Evolutionary conservation across 805 yeast genomes (phyloP).

Genomic region (Nakazawaea ernobii): DNA sequence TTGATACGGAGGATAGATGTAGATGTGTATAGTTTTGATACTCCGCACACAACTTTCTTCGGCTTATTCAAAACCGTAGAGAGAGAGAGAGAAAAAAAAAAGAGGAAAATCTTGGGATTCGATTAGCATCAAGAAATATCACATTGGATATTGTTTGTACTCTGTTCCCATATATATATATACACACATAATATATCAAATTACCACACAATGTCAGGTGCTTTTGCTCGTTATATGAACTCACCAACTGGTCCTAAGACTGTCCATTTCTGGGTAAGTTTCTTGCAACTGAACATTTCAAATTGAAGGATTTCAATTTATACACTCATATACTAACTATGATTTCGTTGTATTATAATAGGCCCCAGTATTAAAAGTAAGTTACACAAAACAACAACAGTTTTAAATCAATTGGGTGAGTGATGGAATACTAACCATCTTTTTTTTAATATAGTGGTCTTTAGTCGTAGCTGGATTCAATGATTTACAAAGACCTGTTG

Average conservation of each 20-base stretch:
- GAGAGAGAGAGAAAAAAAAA: not conserved
- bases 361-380: constrained; percentile 56
- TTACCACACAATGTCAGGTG: constrained; percentile 33
- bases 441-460: constrained; percentile 53
- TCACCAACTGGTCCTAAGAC: constrained; percentile 95
- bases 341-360: constrained; percentile 13
- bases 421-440: no score
- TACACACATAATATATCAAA: not conserved
- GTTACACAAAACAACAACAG: constrained; percentile 5
- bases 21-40: not conserved
- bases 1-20: no score
- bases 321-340: not conserved
- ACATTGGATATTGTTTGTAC: not conserved
- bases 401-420: no score
- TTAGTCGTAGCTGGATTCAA: constrained; percentile 87
- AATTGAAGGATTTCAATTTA: not conserved
- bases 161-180: not conserved
- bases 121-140: not conserved
- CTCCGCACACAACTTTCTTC: not conserved
- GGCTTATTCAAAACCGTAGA: constrained; percentile 7
- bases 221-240: constrained; percentile 65
- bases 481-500: constrained; percentile 88
- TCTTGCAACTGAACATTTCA: no score
- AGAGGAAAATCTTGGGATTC: not conserved
- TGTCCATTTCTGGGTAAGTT: constrained; percentile 91